phyloP scores from a whole-genome alignment of 2,329 filamentous ascomycete species.

The Penicillium sp. region DNA sequence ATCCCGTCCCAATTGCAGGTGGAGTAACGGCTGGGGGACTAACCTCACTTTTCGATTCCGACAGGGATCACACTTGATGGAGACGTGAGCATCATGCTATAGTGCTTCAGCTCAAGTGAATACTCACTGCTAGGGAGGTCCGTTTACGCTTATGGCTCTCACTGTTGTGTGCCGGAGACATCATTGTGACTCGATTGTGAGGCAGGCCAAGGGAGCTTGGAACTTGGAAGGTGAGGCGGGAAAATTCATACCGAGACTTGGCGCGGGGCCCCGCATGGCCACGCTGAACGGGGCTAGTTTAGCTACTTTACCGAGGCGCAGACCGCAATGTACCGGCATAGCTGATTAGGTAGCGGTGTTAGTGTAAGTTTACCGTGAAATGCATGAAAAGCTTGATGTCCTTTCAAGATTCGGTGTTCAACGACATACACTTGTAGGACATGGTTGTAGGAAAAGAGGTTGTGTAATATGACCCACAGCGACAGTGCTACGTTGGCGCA shows the following conservation, averaged over 20 bases:
- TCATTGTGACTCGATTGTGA: neutral
- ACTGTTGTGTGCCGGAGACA: slow-evolving; percentile 10
- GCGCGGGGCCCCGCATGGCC: slow-evolving; percentile 8
- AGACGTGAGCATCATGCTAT: no score
- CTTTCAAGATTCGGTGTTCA: neutral
- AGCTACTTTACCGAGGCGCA: neutral
- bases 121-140: slow-evolving; percentile 25
- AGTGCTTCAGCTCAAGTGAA: no score
- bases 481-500: neutral
- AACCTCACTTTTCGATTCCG: slow-evolving; percentile 52
- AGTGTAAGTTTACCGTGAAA: neutral
- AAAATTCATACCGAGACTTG: neutral
- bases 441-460: neutral
- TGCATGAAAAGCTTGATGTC: neutral
- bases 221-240: neutral
- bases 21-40: neutral
- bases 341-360: no score
- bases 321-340: no score
- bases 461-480: neutral
- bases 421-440: neutral
- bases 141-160: slow-evolving; percentile 28
- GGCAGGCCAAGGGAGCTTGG: neutral
- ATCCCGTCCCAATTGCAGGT: slow-evolving; percentile 4
- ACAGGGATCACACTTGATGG: slow-evolving; percentile 48
- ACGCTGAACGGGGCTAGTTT: neutral